A percentile compares a stretch with the other conserved stretches of the same genome.
phyloP scores from a whole-genome alignment of 2,329 filamentous ascomycete genomes.

The Dothidotthia symphoricarpi region DNA sequence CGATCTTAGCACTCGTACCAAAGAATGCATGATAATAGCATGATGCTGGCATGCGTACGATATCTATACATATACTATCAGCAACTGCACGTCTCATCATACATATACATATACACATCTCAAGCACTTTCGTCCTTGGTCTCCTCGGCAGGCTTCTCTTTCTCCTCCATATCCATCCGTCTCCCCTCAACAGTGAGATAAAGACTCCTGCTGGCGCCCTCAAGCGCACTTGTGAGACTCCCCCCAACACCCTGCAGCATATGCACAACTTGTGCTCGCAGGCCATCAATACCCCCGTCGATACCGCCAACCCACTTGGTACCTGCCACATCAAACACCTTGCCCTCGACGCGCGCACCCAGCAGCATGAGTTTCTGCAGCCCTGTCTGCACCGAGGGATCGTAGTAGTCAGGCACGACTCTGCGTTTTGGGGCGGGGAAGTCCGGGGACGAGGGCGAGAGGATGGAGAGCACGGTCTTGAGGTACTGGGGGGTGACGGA shows the following conservation, averaged over 20 bases:
- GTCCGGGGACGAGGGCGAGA: slow-evolving; percentile 64
- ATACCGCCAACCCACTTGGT: slow-evolving; percentile 73
- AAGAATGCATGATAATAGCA: too few relatives aligned
- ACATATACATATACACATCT: slow-evolving; percentile 18
- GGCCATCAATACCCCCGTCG: slow-evolving; percentile 73
- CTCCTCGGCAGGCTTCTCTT: slow-evolving; percentile 44
- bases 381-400: slow-evolving; percentile 73
- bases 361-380: slow-evolving; percentile 84
- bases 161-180: slow-evolving; percentile 76
- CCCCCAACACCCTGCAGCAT: slow-evolving; percentile 79
- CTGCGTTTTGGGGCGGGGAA: slow-evolving; percentile 78
- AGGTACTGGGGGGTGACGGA: slow-evolving; percentile 80
- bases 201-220: slow-evolving; percentile 75
- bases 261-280: slow-evolving; percentile 76
- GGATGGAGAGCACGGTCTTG: slow-evolving; percentile 73
- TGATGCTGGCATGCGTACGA: too few relatives aligned
- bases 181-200: slow-evolving; percentile 87
- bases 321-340: slow-evolving; percentile 74
- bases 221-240: slow-evolving; percentile 72
- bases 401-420: slow-evolving; percentile 77
- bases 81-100: slow-evolving; percentile 9
- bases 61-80: neutral
- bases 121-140: slow-evolving; percentile 19
- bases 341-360: slow-evolving; percentile 82
- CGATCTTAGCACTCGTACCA: too few relatives aligned